Evolutionary conservation across 2,329 filamentous ascomycete genomes (phyloP).

Genomic region (Verticillium zaregamsianum): DNA sequence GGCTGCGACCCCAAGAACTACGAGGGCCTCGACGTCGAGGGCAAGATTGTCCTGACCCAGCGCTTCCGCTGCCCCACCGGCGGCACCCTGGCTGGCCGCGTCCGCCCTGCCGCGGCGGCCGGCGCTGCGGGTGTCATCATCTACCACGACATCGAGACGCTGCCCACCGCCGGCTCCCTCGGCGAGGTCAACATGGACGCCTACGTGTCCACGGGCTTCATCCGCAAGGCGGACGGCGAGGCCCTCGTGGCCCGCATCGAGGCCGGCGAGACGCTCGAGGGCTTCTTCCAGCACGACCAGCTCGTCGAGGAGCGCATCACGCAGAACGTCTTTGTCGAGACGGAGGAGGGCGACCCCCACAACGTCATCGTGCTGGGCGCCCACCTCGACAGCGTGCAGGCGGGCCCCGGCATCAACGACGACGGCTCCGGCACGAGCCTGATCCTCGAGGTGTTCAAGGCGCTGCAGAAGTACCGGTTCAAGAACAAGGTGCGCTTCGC

Average conservation of each 20-base stretch:
- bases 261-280: constrained; percentile 30
- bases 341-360: constrained; percentile 35
- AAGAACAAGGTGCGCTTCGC: constrained; percentile 35
- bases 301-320: constrained; percentile 34
- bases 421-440: constrained; percentile 38
- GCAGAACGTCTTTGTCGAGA: constrained; percentile 42
- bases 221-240: constrained; percentile 33
- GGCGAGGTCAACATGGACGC: constrained; percentile 20
- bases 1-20: constrained; percentile 23
- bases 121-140: constrained; percentile 25
- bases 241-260: constrained; percentile 32
- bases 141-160: constrained; percentile 24
- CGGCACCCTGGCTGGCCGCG: constrained; percentile 25
- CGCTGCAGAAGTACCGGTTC: constrained; percentile 28
- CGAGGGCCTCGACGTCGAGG: constrained; percentile 18
- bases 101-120: constrained; percentile 22
- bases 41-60: constrained; percentile 28
- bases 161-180: constrained; percentile 25
- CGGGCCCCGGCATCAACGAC: constrained; percentile 42
- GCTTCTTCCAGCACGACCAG: constrained; percentile 29
- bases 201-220: constrained; percentile 23
- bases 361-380: constrained; percentile 40
- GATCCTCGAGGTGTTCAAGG: constrained; percentile 35
- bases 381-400: constrained; percentile 38
- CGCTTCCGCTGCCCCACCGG: constrained; percentile 24